phyloP scores from a whole-genome alignment of 176 grass and related monocot genomes.

The Paspalum notatum region DNA sequence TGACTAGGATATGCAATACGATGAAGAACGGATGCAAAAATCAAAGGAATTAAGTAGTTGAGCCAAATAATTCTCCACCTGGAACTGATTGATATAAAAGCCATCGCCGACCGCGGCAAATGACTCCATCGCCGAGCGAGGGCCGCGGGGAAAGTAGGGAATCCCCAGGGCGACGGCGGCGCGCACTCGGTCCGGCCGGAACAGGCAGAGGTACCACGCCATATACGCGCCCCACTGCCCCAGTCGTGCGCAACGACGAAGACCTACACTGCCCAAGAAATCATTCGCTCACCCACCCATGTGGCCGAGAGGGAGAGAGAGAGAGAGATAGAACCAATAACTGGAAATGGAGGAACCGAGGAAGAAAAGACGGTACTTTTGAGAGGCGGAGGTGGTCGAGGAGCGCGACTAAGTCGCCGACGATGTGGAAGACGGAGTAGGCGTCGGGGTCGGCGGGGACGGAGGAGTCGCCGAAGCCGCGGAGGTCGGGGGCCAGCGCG shows the following conservation, averaged over 20 bases:
- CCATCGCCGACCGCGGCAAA: conserved; percentile 45
- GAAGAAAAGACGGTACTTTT: conserved; percentile 28
- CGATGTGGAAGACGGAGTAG: conserved; percentile 55
- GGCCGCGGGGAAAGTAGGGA: conserved; percentile 51
- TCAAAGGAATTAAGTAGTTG: background rate
- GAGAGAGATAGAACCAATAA: background rate
- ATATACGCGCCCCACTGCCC: conserved; percentile 57
- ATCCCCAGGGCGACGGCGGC: conserved; percentile 48
- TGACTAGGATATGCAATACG: background rate
- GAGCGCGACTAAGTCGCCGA: conserved; percentile 58
- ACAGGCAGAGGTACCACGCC: conserved; percentile 67
- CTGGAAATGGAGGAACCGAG: no score
- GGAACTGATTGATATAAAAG: conserved; percentile 65
- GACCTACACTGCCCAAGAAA: conserved; percentile 40
- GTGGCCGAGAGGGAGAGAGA: no score
- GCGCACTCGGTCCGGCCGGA: conserved; percentile 63
- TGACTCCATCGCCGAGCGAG: background rate
- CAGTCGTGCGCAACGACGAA: conserved; percentile 63
- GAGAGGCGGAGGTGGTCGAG: conserved; percentile 52
- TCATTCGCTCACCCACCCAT: background rate
- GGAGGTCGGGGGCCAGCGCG: conserved; percentile 61
- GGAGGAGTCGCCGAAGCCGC: conserved; percentile 55
- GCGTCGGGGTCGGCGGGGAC: conserved; percentile 40
- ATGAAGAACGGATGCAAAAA: background rate
- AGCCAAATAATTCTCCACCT: conserved; percentile 11